These are phyloP conservation scores for Trichoderma koningii DNA, from an alignment of 2,329 filamentous ascomycete species.

Conservation along the genomic window DNA sequence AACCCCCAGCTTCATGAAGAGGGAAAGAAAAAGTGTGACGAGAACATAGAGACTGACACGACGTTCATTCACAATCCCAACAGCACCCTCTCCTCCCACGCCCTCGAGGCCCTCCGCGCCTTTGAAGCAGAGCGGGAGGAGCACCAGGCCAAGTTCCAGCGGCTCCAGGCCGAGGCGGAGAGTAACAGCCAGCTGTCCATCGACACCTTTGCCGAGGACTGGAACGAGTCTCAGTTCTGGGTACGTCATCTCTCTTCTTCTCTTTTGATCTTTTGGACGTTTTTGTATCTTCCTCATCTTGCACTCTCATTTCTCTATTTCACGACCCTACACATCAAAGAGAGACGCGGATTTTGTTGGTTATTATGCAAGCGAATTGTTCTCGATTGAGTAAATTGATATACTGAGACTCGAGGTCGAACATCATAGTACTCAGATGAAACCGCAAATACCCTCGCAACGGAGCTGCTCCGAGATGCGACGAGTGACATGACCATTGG, in stretches of 20 bases:
- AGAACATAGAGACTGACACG: not conserved
- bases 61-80: not conserved
- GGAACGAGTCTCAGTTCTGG: slow-evolving; percentile 86
- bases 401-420: not conserved
- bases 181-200: slow-evolving; percentile 57
- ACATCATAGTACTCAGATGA: slow-evolving; percentile 66
- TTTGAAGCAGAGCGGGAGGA: slow-evolving; percentile 75
- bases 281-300: too few species aligned
- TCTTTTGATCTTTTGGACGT: not conserved
- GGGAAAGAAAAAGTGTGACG: not conserved
- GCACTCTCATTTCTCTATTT: too few species aligned
- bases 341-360: too few species aligned
- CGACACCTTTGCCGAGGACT: slow-evolving; percentile 75
- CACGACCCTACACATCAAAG: too few species aligned
- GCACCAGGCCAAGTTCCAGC: slow-evolving; percentile 66
- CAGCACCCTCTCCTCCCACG: slow-evolving; percentile 62
- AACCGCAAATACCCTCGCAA: slow-evolving; percentile 65
- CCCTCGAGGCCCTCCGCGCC: slow-evolving; percentile 68
- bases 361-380: too few species aligned
- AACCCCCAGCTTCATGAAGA: not conserved
- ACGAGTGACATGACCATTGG: slow-evolving; percentile 62
- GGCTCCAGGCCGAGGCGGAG: slow-evolving; percentile 64
- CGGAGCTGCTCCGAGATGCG: slow-evolving; percentile 64
- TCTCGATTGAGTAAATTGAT: not conserved
- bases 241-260: slow-evolving; percentile 47